Conservation (phyloP, 768 basidiomycete species). For the Lentinus brumalis region DNA sequence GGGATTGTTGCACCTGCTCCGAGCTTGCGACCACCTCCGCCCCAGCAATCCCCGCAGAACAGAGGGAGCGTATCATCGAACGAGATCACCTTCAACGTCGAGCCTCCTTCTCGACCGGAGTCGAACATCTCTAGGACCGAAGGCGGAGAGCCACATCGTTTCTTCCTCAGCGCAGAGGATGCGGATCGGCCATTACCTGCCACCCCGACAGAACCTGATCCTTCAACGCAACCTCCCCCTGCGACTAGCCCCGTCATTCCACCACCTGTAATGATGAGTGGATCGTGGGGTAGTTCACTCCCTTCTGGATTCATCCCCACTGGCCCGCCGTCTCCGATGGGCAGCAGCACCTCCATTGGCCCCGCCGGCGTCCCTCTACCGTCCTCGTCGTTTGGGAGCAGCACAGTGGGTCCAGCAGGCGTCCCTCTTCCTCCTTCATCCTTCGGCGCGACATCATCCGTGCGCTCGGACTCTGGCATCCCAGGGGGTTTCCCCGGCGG, state of each 20-base stretch:
- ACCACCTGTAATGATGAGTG: conserved; percentile 5
- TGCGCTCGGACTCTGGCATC: conserved; percentile 18
- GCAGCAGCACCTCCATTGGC: conserved; percentile 12
- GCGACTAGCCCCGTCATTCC: conserved; percentile 16
- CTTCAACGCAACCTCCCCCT: conserved; percentile 1
- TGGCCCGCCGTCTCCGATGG: conserved; percentile 12
- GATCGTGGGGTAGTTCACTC: conserved; percentile 22
- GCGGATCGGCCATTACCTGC: conserved; percentile 35
- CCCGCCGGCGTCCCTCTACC: conserved; percentile 10
- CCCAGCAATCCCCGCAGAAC: neutral
- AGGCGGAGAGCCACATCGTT: conserved; percentile 27
- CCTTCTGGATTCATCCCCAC: conserved; percentile 36
- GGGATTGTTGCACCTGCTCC: conserved; percentile 6
- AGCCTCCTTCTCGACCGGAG: conserved; percentile 39
- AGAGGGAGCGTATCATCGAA: conserved; percentile 18
- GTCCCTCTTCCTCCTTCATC: conserved; percentile 34
- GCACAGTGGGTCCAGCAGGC: conserved; percentile 24
- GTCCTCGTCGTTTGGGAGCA: conserved; percentile 19
- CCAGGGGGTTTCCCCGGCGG: conserved; percentile 21
- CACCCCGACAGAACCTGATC: conserved; percentile 24
- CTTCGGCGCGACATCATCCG: conserved; percentile 19
- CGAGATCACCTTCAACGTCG: conserved; percentile 17
- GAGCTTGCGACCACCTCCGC: conserved; percentile 9
- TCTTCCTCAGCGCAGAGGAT: conserved; percentile 42
- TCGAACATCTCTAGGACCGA: conserved; percentile 34